Evolutionary conservation across 2,329 filamentous ascomycete genomes (phyloP).

Genomic region (Fusarium lyarnte): DNA sequence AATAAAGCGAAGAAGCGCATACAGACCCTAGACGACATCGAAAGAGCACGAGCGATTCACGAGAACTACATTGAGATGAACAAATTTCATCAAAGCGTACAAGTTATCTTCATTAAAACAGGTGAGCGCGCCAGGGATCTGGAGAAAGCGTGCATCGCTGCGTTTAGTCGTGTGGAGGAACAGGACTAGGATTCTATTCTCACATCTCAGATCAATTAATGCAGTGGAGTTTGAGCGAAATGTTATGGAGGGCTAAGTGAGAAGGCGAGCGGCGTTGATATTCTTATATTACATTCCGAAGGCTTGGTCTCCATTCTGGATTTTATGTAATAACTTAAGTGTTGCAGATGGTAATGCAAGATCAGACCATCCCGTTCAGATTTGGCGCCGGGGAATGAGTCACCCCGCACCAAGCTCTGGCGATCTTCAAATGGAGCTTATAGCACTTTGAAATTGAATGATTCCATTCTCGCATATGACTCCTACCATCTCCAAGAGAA

Average conservation of each 20-base stretch:
- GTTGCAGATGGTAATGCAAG: background rate
- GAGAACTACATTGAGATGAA: background rate
- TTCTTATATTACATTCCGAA: too few species aligned
- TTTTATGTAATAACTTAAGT: too few species aligned
- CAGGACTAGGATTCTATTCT: background rate
- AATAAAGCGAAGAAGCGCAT: background rate
- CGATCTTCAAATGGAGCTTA: background rate
- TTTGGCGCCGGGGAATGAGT: background rate
- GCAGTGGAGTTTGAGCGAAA: background rate
- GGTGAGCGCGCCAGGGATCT: background rate
- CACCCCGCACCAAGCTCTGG: background rate
- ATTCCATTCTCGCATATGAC: rapidly evolving
- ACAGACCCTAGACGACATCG: background rate
- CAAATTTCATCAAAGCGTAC: background rate
- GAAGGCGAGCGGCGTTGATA: too few species aligned
- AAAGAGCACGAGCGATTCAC: background rate
- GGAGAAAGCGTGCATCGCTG: background rate
- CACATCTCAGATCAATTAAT: background rate
- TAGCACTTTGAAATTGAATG: too few species aligned
- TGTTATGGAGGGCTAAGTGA: background rate
- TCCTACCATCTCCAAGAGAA: rapidly evolving
- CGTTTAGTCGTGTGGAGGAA: background rate
- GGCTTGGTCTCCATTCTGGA: too few species aligned
- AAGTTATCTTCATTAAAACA: background rate
- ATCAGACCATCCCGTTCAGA: too few species aligned